Conservation (phyloP, 2,329 filamentous ascomycete genomes). For the Colletotrichum simmondsii region DNA sequence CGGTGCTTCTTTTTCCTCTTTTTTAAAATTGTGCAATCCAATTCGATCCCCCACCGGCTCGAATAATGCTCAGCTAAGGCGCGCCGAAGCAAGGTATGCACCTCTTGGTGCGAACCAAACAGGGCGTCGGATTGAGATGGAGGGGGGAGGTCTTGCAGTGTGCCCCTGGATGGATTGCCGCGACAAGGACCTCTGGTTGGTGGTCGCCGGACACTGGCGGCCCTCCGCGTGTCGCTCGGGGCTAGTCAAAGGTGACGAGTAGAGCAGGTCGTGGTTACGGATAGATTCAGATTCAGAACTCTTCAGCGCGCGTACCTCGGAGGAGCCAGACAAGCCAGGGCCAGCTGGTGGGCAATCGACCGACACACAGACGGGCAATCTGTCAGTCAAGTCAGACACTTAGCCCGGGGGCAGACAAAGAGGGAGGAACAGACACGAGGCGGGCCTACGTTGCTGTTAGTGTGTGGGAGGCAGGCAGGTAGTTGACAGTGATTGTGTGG, state of each 20-base stretch:
- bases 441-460: not conserved
- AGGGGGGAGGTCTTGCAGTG: conserved; percentile 4
- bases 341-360: not conserved
- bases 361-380: conserved; percentile 16
- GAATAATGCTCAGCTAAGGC: conserved; percentile 15
- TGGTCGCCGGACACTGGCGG: not conserved
- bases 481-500: not conserved
- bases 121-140: conserved; percentile 26
- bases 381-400: conserved; percentile 4
- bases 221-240: not conserved
- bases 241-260: conserved; percentile 2
- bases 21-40: conserved; percentile 31
- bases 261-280: not conserved
- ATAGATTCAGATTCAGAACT: conserved; percentile 8
- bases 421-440: conserved; percentile 4
- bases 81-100: conserved; percentile 21
- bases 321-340: not conserved
- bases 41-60: conserved; percentile 20
- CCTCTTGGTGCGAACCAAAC: conserved; percentile 19
- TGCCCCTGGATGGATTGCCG: conserved; percentile 12
- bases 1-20: conserved; percentile 25
- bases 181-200: not conserved
- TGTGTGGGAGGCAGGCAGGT: conserved; percentile 3
- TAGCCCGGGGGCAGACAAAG: not conserved
- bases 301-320: conserved; percentile 7